Base-by-base conservation (phyloP, 108 stramenopile genomes). In the Nannochloropsis salina region DNA sequence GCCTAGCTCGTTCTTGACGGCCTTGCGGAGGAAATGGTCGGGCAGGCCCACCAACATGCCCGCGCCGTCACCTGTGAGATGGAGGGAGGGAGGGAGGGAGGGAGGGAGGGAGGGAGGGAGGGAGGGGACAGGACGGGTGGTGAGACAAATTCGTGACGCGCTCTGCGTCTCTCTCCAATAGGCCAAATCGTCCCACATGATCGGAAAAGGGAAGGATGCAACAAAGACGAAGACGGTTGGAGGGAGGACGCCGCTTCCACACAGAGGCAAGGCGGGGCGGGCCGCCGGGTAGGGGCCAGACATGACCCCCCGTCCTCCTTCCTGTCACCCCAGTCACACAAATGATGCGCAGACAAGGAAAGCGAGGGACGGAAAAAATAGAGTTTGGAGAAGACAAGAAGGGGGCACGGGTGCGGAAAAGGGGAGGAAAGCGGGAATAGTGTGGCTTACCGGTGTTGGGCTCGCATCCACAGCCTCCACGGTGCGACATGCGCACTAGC, bases 1-100 rank as follows among this genome's bases (percentile, higher is more conserved):
- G n/a, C 92, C 92, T 81, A 94, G 93, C 21, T 91, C 88, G 87
- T 93, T 93, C 85, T 93, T 89, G 45, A 96, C 96, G 86, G 94
- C 92, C 82, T 91, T 81, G 42, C 97, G 93, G 93, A 98, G 93
- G 92, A 99, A 99, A 44, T 91, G 89, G 90, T 98, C 96, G 22
- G 98, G 98, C 51, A 99, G 94, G 86, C 94, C 94, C 40, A 97
- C 96, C 94, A 99, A 95, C 86, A 99, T 93, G 74, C 98, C 98
- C 3, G 95, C 95, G 45, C 96, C 95, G 85, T 18, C 80, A n/a
- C 80, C 47, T 51, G 47, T 10, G n/a, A n/a, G n/a, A n/a, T n/a
- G n/a, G 12, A 12, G 47, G 12, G 12, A 51, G 12, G 47, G 47
- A 51, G 47, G 47, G 47, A 51, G 47, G 47, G 47, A 51, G 47